A percentile compares a stretch with the other conserved stretches of the same genome.
phyloP scores from a whole-genome alignment of 139 green algal genomes.

The Chlorella sp. region DNA sequence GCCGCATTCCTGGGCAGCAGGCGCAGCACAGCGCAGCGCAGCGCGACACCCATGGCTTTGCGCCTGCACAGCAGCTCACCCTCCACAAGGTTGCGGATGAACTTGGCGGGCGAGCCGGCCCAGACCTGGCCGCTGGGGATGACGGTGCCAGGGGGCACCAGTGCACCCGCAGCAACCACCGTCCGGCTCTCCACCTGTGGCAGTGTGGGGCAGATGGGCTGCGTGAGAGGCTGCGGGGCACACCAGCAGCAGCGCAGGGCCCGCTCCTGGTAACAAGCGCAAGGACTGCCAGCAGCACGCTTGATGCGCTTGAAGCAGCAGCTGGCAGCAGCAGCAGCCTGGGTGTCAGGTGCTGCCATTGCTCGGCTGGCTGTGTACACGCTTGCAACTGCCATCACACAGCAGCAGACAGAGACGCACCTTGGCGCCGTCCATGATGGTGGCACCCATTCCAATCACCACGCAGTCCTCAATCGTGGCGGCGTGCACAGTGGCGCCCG shows the following conservation, averaged over 20 bases:
- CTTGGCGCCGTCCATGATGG: constrained; percentile 85
- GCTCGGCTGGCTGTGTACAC: too few species aligned
- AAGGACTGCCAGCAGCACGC: too few species aligned
- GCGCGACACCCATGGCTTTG: background rate
- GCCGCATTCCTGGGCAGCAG: too few species aligned
- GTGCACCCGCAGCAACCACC: constrained; percentile 85
- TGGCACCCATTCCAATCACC: constrained; percentile 94
- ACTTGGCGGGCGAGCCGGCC: constrained; percentile 90
- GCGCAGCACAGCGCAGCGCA: too few species aligned
- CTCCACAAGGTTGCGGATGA: constrained; percentile 81
- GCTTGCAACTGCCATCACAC: background rate
- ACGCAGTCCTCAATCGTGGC: constrained; percentile 85
- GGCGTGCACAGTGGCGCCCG: constrained; percentile 87
- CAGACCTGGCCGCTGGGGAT: constrained; percentile 92
- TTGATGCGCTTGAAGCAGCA: too few species aligned
- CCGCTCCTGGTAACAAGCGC: too few species aligned
- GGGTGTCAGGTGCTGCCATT: too few species aligned
- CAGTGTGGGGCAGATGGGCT: background rate
- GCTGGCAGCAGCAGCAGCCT: too few species aligned
- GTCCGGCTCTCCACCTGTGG: constrained; percentile 74
- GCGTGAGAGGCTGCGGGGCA: too few species aligned
- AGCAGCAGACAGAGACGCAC: constrained; percentile 41
- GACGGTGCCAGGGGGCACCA: constrained; percentile 79
- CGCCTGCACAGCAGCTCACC: constrained; percentile 85
- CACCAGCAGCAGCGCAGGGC: too few species aligned